These are phyloP conservation scores for Monosporascus sp. DNA, from an alignment of 2,329 filamentous ascomycete species.

Conservation along the genomic window DNA sequence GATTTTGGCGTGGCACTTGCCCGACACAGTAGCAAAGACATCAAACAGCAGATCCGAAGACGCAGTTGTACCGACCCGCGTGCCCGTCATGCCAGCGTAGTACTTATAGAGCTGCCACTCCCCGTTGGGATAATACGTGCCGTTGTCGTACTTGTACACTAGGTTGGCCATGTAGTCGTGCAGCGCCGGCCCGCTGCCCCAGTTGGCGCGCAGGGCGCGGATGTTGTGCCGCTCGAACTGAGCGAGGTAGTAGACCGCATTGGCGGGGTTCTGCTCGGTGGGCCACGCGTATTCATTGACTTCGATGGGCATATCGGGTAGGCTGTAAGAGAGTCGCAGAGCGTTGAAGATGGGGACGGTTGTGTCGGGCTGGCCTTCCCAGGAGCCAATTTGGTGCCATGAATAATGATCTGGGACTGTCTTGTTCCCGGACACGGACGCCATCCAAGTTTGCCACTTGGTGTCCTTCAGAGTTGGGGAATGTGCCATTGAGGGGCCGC, in stretches of 20 bases:
- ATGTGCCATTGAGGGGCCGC: no score
- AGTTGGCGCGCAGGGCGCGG: constrained; percentile 39
- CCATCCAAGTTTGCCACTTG: no score
- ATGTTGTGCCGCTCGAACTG: constrained; percentile 40
- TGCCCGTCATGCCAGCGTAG: neutral
- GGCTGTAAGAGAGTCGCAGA: no score
- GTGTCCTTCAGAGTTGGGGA: no score
- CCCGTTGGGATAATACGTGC: neutral
- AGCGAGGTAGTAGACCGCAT: constrained; percentile 39
- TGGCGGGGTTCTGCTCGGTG: constrained; percentile 35
- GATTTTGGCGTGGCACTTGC: no score
- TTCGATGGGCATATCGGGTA: neutral
- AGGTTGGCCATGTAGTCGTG: constrained; percentile 40
- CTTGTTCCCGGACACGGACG: no score
- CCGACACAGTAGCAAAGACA: no score
- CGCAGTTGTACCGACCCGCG: neutral
- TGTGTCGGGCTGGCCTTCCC: no score
- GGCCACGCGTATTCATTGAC: constrained; percentile 44
- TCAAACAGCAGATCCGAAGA: no score
- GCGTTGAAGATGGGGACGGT: no score
- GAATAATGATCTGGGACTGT: no score
- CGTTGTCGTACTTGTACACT: constrained; percentile 22
- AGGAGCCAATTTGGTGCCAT: no score
- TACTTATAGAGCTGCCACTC: neutral
- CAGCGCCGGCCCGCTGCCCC: constrained; percentile 33